Percentiles rank a stretch among this genome's conserved stretches.
These are phyloP conservation scores for Colletotrichum ledebouriae DNA, from an alignment of 2,329 filamentous ascomycete genomes.

Conservation along the genomic window DNA sequence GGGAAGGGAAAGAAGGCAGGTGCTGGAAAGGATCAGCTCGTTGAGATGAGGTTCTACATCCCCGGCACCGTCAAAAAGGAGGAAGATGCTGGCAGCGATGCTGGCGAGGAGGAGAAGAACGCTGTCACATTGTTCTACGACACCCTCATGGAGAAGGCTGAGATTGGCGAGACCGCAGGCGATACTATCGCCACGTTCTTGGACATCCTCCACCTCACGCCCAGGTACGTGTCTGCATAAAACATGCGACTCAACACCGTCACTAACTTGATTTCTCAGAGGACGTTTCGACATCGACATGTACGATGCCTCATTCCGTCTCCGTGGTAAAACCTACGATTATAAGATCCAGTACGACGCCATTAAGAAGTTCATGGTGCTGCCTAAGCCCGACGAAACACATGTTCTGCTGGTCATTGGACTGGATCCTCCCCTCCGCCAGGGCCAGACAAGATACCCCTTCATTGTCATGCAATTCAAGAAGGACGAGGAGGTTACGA, in stretches of 20 bases:
- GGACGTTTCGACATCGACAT: constrained; percentile 99
- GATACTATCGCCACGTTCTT: constrained; percentile 98
- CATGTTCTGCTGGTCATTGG: constrained; percentile 96
- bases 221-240: constrained; percentile 70
- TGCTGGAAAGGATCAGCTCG: constrained; percentile 90
- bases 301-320: constrained; percentile 97
- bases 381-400: constrained; percentile 98
- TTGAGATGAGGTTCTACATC: constrained; percentile 99
- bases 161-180: constrained; percentile 98
- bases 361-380: constrained; percentile 98
- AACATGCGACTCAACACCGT: not conserved
- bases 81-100: constrained; percentile 78
- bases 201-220: constrained; percentile 96
- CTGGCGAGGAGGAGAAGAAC: constrained; percentile 85
- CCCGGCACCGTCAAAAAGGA: constrained; percentile 88
- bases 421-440: constrained; percentile 92
- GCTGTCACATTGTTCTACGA: constrained; percentile 98
- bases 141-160: constrained; percentile 96
- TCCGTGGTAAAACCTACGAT: constrained; percentile 99
- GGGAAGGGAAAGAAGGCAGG: constrained; percentile 89
- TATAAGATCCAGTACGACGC: constrained; percentile 99
- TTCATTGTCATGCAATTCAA: constrained; percentile 99
- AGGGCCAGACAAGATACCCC: constrained; percentile 97
- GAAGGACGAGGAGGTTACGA: constrained; percentile 95
- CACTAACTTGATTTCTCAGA: constrained; percentile 64